Evolutionary conservation across 2,329 filamentous ascomycete species (phyloP), one percentile per base, ranked within the genome.

Genomic region (Fusarium goolgardi): DNA sequence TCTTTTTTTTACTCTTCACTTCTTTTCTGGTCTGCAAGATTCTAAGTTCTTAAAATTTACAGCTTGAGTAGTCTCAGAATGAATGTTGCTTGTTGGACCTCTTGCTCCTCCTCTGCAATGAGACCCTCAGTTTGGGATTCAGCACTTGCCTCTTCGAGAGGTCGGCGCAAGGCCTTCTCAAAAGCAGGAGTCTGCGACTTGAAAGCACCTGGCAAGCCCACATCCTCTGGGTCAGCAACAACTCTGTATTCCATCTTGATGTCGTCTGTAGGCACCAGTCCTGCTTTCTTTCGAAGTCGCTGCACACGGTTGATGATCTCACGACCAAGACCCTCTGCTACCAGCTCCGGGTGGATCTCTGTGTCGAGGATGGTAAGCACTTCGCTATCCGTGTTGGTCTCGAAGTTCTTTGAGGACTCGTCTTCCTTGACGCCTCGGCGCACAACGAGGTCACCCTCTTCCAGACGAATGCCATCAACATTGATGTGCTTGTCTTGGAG

Each of bases 271-370:
- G 94, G 89, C 67, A 94, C 88, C 53, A 99, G 84, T 1, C 93
- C 93, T 10, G 94, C 94, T 83, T 96, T 96, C 87, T 99, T 99
- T 70, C 96, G 90, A 66, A 98, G 84, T 71, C 92, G 88, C 81
- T 99, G 96, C 23, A 99, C 91, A 40, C 95, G 90, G 78, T 97
- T 92, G 82, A 99, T 91, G 69, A 99, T 91, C 80, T 98, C 96
- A 73, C 96, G 87, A 2, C 92, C 95, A 55, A 99, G 81, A 55
- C 94, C 96, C 79, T 98, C 94, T 69, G 94, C 88, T 46, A 91
- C 91, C 35, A 99, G 84, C 76, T 97, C 94, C 0, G 94, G 89
- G 76, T 98, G 91, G 25, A 93, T 83, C 60, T 90, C 89, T 3
- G 88, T 87, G 75, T 97, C 93, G n/a, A 99, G 84, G 69, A 99